Percentiles rank a stretch among this genome's conserved stretches.
phyloP scores from a whole-genome alignment of 345 rosid genomes.

The Boechera retrofracta region DNA sequence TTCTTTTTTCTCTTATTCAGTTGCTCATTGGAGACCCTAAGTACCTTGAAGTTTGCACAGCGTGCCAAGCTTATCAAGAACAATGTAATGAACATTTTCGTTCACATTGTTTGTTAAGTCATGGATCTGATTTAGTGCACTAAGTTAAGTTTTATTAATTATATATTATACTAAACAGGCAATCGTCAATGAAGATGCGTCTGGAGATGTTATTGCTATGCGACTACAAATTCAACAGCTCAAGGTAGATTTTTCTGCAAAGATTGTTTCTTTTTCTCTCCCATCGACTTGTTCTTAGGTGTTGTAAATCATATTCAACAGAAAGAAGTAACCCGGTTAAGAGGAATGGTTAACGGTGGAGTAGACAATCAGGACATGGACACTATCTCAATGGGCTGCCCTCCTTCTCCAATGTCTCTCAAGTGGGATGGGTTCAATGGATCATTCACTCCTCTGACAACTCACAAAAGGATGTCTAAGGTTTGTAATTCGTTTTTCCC shows the following conservation, averaged over 20 bases:
- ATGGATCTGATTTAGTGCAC: constrained; percentile 11
- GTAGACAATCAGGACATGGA: constrained; percentile 64
- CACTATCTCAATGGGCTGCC: constrained; percentile 51
- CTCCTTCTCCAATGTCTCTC: constrained; percentile 72
- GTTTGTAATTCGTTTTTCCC: constrained; percentile 37
- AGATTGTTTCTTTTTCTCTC: constrained; percentile 18
- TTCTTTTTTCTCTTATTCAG: constrained; percentile 50
- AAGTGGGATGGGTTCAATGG: constrained; percentile 81
- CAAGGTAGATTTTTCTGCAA: constrained; percentile 60
- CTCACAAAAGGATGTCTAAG: constrained; percentile 65
- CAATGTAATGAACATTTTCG: constrained; percentile 60
- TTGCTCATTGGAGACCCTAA: constrained; percentile 88
- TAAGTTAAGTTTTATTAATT: constrained; percentile 6
- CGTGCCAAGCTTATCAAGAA: constrained; percentile 97
- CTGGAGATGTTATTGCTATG: constrained; percentile 96
- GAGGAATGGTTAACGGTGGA: constrained; percentile 59
- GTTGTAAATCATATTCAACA: constrained; percentile 43
- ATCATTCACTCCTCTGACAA: constrained; percentile 74
- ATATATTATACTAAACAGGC: constrained; percentile 57
- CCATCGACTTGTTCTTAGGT: constrained; percentile 7
- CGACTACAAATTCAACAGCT: constrained; percentile 93
- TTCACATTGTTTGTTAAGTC: constrained; percentile 9
- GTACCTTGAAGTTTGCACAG: constrained; percentile 99
- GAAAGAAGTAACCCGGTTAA: constrained; percentile 86
- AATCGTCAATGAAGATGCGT: constrained; percentile 93